These are phyloP conservation scores for Pythium monospermum DNA, from an alignment of 352 stramenopile genomes.

Conservation along the genomic window DNA sequence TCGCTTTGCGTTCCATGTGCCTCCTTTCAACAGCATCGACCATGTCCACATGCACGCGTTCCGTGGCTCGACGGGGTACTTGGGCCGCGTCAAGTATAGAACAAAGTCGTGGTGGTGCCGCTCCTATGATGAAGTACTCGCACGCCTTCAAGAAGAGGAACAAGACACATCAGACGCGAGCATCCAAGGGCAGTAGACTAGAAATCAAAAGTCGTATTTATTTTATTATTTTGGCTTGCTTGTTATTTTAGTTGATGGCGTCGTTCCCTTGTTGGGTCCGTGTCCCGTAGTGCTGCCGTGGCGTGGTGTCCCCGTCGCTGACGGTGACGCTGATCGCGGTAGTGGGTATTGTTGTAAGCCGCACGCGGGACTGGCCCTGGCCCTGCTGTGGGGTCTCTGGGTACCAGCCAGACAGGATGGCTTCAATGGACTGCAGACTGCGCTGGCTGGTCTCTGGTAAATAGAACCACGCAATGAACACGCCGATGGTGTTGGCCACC, in stretches of 20 bases:
- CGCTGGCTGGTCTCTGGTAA: conserved; percentile 70
- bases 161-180: too few species aligned
- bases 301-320: conserved; percentile 7
- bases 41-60: conserved; percentile 30
- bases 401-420: conserved; percentile 68
- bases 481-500: conserved; percentile 36
- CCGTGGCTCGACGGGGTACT: conserved; percentile 30
- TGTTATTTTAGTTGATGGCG: not conserved
- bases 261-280: not conserved
- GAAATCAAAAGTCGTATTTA: too few species aligned
- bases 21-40: conserved; percentile 36
- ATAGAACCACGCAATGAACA: conserved; percentile 56
- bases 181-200: too few species aligned
- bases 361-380: conserved; percentile 40
- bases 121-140: conserved; percentile 66
- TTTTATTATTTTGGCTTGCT: too few species aligned
- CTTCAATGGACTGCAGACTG: conserved; percentile 78
- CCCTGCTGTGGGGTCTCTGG: conserved; percentile 53
- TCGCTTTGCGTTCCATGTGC: conserved; percentile 42
- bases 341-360: too few species aligned
- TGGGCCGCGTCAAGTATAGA: conserved; percentile 72
- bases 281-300: too few species aligned
- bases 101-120: conserved; percentile 83
- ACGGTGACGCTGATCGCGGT: conserved; percentile 28
- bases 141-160: conserved; percentile 25